Evolutionary conservation across 257 asterid species (phyloP), one percentile per base, ranked within the genome.

Genomic region (Linaria vulgaris): DNA sequence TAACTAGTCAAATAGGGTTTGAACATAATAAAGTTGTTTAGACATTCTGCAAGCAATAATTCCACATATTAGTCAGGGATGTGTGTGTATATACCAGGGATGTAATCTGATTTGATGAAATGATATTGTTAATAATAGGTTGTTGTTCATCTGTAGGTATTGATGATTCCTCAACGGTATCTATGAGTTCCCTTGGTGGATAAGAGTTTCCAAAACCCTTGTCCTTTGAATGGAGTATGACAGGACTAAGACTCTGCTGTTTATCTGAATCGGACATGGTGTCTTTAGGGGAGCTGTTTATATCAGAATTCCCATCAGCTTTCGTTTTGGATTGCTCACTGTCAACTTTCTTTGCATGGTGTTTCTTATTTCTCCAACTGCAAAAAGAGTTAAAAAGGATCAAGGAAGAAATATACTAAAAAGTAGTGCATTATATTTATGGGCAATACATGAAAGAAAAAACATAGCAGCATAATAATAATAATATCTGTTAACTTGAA

Each of bases 291-390:
- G 69, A 53, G 59, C 52, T 69, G 63, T 61, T 79, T 48, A 70
- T 64, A 69, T 56, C 79, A 77, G 79, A 65, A 51, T 67, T 75
- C 46, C 74, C 78, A 48, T 74, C 85, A 50, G 70, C 79, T 49
- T 56, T 72, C 7, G 73, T 71, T 60, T 71, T 59, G 6, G 82
- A 84, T 59, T 61, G 80, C 60, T 79, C 81, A 9, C 61, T 71
- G 59, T 74, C 70, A 70, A 71, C 50, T 68, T 82, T 87, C 96
- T 85, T 92, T 15, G 68, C 54, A 21, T 69, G 81, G 27, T 85
- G 88, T 71, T 76, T 85, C 80, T 81, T 89, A 51, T 71, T 81
- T 51, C 83, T 91, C 59, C 74, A 74, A 66, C 99, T 89, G 91
- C 77, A 83, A 56, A 72, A 31, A 59, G 61, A 61, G 71, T 54